phyloP scores from a whole-genome alignment of 164 flowering plant species.

The Pachysandra terminalis region DNA sequence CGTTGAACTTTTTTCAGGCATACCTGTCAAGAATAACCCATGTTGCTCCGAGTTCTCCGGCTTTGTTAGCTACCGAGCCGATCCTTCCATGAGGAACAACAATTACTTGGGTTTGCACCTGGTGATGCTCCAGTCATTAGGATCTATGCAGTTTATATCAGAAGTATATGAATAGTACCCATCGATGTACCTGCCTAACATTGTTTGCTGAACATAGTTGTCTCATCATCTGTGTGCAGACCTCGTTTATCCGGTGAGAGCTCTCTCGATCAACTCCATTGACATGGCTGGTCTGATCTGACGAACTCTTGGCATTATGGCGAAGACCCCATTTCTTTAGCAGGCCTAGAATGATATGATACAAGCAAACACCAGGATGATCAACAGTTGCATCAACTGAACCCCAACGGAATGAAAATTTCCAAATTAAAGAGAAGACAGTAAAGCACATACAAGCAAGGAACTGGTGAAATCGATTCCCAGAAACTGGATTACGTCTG shows the following conservation, averaged over 20 bases:
- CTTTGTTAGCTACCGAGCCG: conserved; percentile 27
- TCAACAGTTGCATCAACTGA: not conserved
- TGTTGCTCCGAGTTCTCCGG: conserved; percentile 30
- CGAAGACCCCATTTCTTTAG: conserved; percentile 26
- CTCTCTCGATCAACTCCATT: conserved; percentile 6
- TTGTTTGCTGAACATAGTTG: conserved; percentile 25
- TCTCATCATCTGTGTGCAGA: conserved; percentile 30
- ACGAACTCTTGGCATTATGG: not conserved
- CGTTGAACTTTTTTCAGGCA: not conserved
- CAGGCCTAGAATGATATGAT: conserved; percentile 19
- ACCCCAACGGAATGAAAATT: not conserved
- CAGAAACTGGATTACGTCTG: not conserved
- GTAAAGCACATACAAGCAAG: conserved; percentile 14
- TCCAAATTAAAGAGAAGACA: not conserved
- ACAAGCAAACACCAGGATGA: not conserved
- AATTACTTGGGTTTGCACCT: conserved; percentile 31
- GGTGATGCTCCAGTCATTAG: not conserved
- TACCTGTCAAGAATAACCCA: conserved; percentile 43
- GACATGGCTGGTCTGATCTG: not conserved
- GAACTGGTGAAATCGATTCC: conserved; percentile 14
- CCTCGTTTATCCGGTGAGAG: conserved; percentile 14
- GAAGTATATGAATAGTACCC: not conserved
- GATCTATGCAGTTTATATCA: not conserved
- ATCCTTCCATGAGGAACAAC: conserved; percentile 18
- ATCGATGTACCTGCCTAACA: conserved; percentile 18